Percentiles rank a stretch among this genome's conserved stretches.
These are phyloP conservation scores for Arabis hirsuta DNA, from an alignment of 345 rosid species.

Conservation along the genomic window DNA sequence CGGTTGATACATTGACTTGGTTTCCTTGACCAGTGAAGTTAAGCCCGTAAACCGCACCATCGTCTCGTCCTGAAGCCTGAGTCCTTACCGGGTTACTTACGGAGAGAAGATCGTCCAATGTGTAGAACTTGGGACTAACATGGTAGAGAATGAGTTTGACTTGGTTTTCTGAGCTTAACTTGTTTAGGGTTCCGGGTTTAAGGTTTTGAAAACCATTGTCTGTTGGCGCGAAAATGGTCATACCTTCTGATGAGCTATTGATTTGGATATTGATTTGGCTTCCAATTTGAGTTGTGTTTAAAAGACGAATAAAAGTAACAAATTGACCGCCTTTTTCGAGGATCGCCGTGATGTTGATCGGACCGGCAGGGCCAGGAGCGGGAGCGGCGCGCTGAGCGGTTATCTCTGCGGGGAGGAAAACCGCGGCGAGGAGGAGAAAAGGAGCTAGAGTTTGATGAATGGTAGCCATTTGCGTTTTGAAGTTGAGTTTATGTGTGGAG, in stretches of 20 bases:
- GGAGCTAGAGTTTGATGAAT: slow-evolving; percentile 37
- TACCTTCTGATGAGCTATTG: slow-evolving; percentile 72
- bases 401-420: slow-evolving; percentile 37
- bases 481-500: slow-evolving; percentile 6
- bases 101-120: slow-evolving; percentile 52
- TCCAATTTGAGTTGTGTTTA: slow-evolving; percentile 58
- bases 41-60: slow-evolving; percentile 51
- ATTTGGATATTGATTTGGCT: slow-evolving; percentile 68
- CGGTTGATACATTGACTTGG: slow-evolving; percentile 84
- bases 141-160: slow-evolving; percentile 69
- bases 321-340: slow-evolving; percentile 73
- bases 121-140: slow-evolving; percentile 62
- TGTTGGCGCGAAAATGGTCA: slow-evolving; percentile 85
- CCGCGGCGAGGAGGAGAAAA: slow-evolving; percentile 42
- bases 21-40: slow-evolving; percentile 68
- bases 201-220: slow-evolving; percentile 86
- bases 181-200: slow-evolving; percentile 57
- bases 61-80: slow-evolving; percentile 57
- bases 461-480: slow-evolving; percentile 56
- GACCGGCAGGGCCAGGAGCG: slow-evolving; percentile 59
- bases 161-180: slow-evolving; percentile 50
- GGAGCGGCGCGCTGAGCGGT: slow-evolving; percentile 50
- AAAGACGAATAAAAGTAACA: slow-evolving; percentile 58
- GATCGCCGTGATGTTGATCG: slow-evolving; percentile 70
- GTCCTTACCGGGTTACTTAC: slow-evolving; percentile 86